Evolutionary conservation across 768 basidiomycete species (phyloP).

Genomic region (Boletus subcaerulescens): DNA sequence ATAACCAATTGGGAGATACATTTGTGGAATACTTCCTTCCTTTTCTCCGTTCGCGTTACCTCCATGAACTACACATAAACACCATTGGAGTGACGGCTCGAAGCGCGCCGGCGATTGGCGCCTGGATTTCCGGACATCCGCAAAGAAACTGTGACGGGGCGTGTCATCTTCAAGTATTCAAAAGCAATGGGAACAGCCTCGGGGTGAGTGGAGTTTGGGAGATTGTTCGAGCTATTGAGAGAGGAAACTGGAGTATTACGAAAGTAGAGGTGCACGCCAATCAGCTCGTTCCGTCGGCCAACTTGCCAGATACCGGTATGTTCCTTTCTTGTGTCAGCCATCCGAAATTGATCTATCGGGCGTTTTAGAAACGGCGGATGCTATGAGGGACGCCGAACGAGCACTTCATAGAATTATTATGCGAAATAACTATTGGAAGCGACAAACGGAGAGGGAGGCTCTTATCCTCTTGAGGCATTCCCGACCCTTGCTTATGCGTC

Average conservation of each 20-base stretch:
- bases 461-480: slow-evolving; percentile 48
- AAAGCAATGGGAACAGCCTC: slow-evolving; percentile 57
- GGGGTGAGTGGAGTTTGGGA: slow-evolving; percentile 44
- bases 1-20: slow-evolving; percentile 44
- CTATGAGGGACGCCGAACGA: slow-evolving; percentile 36
- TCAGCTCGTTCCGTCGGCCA: slow-evolving; percentile 21
- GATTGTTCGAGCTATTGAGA: slow-evolving; percentile 47
- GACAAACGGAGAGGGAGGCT: slow-evolving; percentile 46
- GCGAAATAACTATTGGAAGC: slow-evolving; percentile 49
- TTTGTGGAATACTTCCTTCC: slow-evolving; percentile 52
- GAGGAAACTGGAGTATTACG: slow-evolving; percentile 48
- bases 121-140: slow-evolving; percentile 46
- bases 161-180: slow-evolving; percentile 48
- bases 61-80: slow-evolving; percentile 54
- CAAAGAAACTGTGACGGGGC: slow-evolving; percentile 8
- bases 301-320: slow-evolving; percentile 5
- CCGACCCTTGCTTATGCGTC: slow-evolving; percentile 43
- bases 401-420: slow-evolving; percentile 37
- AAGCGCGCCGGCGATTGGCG: slow-evolving; percentile 43
- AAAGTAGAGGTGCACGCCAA: slow-evolving; percentile 52
- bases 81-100: slow-evolving; percentile 42
- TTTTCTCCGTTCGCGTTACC: slow-evolving; percentile 41
- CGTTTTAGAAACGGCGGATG: slow-evolving; percentile 17
- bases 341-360: slow-evolving; percentile 14
- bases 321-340: slow-evolving; percentile 3